These are phyloP conservation scores for Penicillium brasilianum DNA, from an alignment of 2,329 filamentous ascomycete genomes.

Conservation along the genomic window DNA sequence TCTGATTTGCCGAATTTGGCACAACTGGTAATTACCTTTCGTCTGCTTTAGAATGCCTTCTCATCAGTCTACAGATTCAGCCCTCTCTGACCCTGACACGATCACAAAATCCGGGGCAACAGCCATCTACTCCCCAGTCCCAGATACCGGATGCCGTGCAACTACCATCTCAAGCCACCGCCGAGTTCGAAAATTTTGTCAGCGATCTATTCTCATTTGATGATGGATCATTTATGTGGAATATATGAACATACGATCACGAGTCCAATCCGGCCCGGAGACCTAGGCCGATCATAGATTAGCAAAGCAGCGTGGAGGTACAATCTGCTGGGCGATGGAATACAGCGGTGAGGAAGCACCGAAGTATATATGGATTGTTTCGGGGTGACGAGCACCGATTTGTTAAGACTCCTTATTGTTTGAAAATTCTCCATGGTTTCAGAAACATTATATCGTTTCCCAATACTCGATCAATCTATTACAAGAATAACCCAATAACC, in stretches of 20 bases:
- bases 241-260: slow-evolving; percentile 12
- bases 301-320: background rate
- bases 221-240: slow-evolving; percentile 25
- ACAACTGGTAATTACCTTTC: slow-evolving; percentile 7
- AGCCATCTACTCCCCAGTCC: slow-evolving; percentile 9
- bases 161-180: slow-evolving; percentile 19
- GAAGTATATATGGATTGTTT: background rate
- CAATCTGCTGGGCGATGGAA: slow-evolving; percentile 5
- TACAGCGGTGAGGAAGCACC: background rate
- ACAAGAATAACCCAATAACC: background rate
- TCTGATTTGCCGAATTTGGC: background rate
- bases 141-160: slow-evolving; percentile 14
- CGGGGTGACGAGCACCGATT: background rate
- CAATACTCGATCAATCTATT: slow-evolving; percentile 32
- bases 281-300: background rate
- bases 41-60: background rate
- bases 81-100: background rate
- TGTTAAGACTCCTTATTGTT: background rate
- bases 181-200: slow-evolving; percentile 27
- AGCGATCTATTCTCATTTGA: slow-evolving; percentile 28
- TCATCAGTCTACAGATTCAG: slow-evolving; percentile 13
- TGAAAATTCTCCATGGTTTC: background rate
- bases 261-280: background rate
- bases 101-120: background rate
- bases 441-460: slow-evolving; percentile 48